A percentile compares a stretch with the other conserved stretches of the same genome.
Evolutionary conservation across 225 moss, liverwort and hornwort genomes (phyloP).

Genomic region (Anthoceros angustus): DNA sequence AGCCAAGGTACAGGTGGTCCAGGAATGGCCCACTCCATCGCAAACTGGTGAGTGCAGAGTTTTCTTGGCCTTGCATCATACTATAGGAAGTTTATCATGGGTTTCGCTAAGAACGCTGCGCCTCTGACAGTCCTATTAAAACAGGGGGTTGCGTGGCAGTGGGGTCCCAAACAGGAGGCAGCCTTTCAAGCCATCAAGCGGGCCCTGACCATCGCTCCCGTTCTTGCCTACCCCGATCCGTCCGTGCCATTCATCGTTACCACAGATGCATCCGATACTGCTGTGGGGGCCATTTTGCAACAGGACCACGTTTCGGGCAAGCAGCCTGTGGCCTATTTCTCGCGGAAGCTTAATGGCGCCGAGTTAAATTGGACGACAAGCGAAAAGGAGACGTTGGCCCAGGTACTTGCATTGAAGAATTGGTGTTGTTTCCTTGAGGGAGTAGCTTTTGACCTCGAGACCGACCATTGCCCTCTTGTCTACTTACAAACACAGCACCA

Average conservation of each 20-base stretch:
- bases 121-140: neutral
- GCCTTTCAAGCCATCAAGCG: neutral
- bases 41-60: neutral
- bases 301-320: neutral
- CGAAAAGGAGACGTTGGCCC: neutral
- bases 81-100: conserved; percentile 3
- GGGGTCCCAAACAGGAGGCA: neutral
- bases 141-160: neutral
- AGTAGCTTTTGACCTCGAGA: neutral
- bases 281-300: neutral
- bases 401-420: neutral
- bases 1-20: neutral
- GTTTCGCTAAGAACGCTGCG: conserved; percentile 1
- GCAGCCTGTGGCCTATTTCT: neutral
- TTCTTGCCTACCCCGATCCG: neutral
- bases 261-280: neutral
- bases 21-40: neutral
- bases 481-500: neutral
- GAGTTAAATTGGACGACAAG: neutral
- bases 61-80: conserved; percentile 8
- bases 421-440: neutral
- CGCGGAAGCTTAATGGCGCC: neutral
- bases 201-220: neutral
- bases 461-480: neutral
- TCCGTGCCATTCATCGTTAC: neutral